phyloP scores from a whole-genome alignment of 345 rosid species.

The Mallotus nudiflorus region DNA sequence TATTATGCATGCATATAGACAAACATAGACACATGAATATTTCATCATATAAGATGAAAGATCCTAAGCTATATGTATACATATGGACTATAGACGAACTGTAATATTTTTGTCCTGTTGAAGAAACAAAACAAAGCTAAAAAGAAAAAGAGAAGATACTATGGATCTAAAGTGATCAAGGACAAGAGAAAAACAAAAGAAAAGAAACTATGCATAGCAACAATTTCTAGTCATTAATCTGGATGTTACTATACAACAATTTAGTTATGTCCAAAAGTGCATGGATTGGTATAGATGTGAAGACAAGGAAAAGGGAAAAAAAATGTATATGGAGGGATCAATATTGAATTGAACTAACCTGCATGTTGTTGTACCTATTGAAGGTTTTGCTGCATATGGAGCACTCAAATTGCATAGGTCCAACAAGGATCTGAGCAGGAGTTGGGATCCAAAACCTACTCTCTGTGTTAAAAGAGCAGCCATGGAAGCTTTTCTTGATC shows the following conservation, averaged over 20 bases:
- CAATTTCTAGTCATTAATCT: neutral
- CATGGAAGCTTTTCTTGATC: conserved; percentile 31
- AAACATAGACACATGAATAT: neutral
- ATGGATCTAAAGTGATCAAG: no score
- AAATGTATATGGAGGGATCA: neutral
- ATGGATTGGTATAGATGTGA: neutral
- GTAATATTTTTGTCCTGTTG: neutral
- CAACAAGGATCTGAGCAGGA: conserved; percentile 75
- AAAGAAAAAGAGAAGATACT: neutral
- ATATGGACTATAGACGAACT: neutral
- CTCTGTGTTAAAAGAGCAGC: conserved; percentile 37
- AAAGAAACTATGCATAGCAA: neutral
- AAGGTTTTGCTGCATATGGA: conserved; percentile 75
- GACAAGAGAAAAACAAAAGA: neutral
- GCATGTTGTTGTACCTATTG: conserved; percentile 91
- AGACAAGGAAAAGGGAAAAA: neutral
- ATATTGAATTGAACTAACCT: conserved; percentile 46
- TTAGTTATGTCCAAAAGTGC: neutral
- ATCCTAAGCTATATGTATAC: neutral
- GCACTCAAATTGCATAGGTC: conserved; percentile 83
- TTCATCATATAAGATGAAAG: neutral
- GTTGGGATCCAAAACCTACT: conserved; percentile 86
- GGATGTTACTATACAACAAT: neutral
- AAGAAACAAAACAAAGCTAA: neutral
- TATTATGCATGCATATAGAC: no score